Evolutionary conservation across 2,329 filamentous ascomycete species (phyloP), one percentile per base, ranked within the genome.

Genomic region (Trichoderma aggressivum): DNA sequence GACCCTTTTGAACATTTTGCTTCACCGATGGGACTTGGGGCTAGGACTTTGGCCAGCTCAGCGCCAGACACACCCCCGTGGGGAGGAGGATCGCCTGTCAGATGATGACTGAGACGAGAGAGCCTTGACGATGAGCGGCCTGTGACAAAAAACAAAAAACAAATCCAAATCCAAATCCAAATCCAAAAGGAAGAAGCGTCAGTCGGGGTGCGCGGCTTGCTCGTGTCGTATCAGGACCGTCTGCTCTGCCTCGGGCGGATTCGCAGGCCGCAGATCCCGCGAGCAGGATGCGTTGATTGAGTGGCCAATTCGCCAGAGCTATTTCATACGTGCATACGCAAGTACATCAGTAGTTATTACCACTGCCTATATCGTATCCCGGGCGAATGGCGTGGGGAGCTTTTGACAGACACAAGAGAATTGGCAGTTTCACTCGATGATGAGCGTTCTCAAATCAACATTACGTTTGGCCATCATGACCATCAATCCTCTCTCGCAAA

Each of bases 1-100:
- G 63, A 66, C 63, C 63, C 50, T 16, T 58, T 66, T 30, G 12
- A 26, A 26, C 28, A 30, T 34, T 55, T 53, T 58, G 69, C 60
- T 50, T 70, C 60, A 70, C 60, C 60, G 68, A 64, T 61, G 68
- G 62, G 12, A n/a, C 47, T 60, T 65, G 47, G 47, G 34, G 12
- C 34, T 36, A 50, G 68, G 62, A 7, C 47, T 60, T 65, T 34
- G 39, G 21, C 47, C 61, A 60, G 50, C 26, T 58, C 47, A 34
- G 59, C 59, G 28, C 30, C 47, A 30, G 16, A 7, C 39, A 43
- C 39, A 16, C 50, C 53, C 47, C 56, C 39, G 64, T 12, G 32
- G 26, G 26, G 53, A 34, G 66, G n/a, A 59, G 55, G 55, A 59
- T 59, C 26, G 28, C 39, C 39, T 43, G 67, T 70, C 69, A 65